Percentiles rank a stretch among this genome's conserved stretches.
phyloP scores from a whole-genome alignment of 257 asterid species.

The Echites panduratus region DNA sequence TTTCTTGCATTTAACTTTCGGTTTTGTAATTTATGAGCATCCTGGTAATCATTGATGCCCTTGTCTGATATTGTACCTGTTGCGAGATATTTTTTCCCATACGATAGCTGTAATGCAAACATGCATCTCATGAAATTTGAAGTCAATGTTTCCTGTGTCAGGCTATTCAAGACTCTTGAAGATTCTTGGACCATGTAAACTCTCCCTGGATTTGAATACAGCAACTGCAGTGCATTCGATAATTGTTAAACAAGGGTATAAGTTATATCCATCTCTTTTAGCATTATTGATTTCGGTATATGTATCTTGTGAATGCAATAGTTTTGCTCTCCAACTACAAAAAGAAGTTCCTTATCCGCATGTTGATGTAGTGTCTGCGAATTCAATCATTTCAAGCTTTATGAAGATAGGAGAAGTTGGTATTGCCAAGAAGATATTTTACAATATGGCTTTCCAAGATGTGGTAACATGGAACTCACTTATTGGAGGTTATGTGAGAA shows the following conservation, averaged over 20 bases:
- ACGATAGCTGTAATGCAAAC: neutral
- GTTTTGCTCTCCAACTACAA: slow-evolving; percentile 43
- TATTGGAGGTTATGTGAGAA: slow-evolving; percentile 63
- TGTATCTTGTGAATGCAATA: slow-evolving; percentile 32
- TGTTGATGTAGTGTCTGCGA: slow-evolving; percentile 37
- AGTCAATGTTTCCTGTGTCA: slow-evolving; percentile 14
- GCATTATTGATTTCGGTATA: slow-evolving; percentile 42
- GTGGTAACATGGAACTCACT: slow-evolving; percentile 72
- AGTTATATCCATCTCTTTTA: slow-evolving; percentile 30
- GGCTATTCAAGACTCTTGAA: slow-evolving; percentile 37
- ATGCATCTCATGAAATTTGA: neutral
- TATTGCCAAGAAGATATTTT: slow-evolving; percentile 50
- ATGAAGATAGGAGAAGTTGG: slow-evolving; percentile 49
- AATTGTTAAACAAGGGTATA: slow-evolving; percentile 53
- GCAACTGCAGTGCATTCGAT: slow-evolving; percentile 39
- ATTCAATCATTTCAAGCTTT: slow-evolving; percentile 47
- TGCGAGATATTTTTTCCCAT: neutral
- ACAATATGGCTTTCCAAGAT: slow-evolving; percentile 42
- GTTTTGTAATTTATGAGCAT: neutral
- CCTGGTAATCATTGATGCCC: neutral
- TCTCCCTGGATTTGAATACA: slow-evolving; percentile 26
- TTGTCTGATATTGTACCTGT: neutral
- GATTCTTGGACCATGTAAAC: slow-evolving; percentile 54
- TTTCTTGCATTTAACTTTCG: neutral
- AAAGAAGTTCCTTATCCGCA: slow-evolving; percentile 25